A percentile compares a stretch with the other conserved stretches of the same genome.
Evolutionary conservation across 176 grass and related monocot species (phyloP).

Genomic region (Triticum turgidum): DNA sequence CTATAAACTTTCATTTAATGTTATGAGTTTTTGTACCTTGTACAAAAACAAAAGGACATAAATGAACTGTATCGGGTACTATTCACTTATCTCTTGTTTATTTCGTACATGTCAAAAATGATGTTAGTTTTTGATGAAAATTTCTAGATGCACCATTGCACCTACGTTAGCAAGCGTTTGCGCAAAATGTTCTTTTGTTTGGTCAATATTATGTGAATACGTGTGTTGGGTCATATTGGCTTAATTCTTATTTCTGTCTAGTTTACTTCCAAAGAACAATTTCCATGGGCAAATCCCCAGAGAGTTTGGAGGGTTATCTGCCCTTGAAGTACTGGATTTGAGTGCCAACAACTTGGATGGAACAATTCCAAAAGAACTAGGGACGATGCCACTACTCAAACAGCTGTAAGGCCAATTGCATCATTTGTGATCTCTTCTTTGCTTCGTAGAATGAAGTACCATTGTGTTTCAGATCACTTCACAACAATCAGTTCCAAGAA

Average conservation of each 20-base stretch:
- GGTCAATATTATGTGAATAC: neutral
- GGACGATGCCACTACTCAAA: slow-evolving; percentile 67
- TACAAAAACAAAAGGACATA: neutral
- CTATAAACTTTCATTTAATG: neutral
- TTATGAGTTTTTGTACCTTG: neutral
- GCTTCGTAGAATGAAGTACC: slow-evolving; percentile 9
- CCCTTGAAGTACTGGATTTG: slow-evolving; percentile 84
- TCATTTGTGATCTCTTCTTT: neutral
- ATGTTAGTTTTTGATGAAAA: neutral
- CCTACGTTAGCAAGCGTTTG: neutral
- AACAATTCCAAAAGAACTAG: slow-evolving; percentile 64
- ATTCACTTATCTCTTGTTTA: neutral
- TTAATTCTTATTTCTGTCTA: slow-evolving; percentile 39
- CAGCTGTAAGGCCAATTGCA: slow-evolving; percentile 46
- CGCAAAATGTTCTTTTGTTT: neutral
- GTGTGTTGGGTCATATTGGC: neutral
- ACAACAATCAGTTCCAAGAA: slow-evolving; percentile 49
- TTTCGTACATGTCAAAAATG: neutral
- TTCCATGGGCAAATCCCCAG: slow-evolving; percentile 70
- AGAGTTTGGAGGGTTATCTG: slow-evolving; percentile 65
- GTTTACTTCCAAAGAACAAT: slow-evolving; percentile 65
- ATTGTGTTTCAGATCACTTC: slow-evolving; percentile 50
- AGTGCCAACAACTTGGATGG: slow-evolving; percentile 75
- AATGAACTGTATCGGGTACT: neutral
- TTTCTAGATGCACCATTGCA: neutral